phyloP scores from a whole-genome alignment of 306 rosid species.

The Adenanthera pavonina region DNA sequence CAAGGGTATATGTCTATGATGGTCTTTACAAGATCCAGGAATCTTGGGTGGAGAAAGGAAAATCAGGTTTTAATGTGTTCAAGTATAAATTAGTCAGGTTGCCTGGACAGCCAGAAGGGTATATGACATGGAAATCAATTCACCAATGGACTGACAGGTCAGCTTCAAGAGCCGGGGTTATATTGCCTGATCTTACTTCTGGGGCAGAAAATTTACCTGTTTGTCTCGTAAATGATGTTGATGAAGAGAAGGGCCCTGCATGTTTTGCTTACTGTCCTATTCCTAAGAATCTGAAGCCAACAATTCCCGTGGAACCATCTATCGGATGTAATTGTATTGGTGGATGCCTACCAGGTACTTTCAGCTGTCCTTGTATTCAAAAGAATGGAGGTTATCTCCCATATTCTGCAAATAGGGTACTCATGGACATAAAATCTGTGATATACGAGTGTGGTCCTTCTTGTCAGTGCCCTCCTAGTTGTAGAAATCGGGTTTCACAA shows the following conservation, averaged over 20 bases:
- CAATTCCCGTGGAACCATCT: slow-evolving; percentile 52
- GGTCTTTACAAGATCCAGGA: slow-evolving; percentile 85
- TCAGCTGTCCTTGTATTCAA: slow-evolving; percentile 67
- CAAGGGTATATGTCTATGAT: slow-evolving; percentile 86
- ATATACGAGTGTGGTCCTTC: slow-evolving; percentile 78
- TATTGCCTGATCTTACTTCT: slow-evolving; percentile 84
- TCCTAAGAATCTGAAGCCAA: slow-evolving; percentile 61
- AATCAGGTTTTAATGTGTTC: slow-evolving; percentile 73
- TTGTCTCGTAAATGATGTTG: slow-evolving; percentile 89
- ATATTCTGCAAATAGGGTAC: slow-evolving; percentile 61
- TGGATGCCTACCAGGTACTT: slow-evolving; percentile 70
- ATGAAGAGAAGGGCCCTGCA: slow-evolving; percentile 87
- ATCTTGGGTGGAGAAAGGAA: slow-evolving; percentile 87
- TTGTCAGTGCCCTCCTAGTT: slow-evolving; percentile 80
- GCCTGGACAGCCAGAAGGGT: slow-evolving; percentile 75
- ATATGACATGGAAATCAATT: slow-evolving; percentile 67
- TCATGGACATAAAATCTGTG: slow-evolving; percentile 64
- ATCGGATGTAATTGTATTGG: slow-evolving; percentile 71
- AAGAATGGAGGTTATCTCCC: slow-evolving; percentile 75
- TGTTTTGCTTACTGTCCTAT: slow-evolving; percentile 65
- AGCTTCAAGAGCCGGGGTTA: slow-evolving; percentile 66
- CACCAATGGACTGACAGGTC: slow-evolving; percentile 72
- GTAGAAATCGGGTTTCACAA: slow-evolving; percentile 77
- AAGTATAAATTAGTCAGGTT: slow-evolving; percentile 68
- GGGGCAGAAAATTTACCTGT: slow-evolving; percentile 87